Percentiles rank a stretch among this genome's conserved stretches.
These are phyloP conservation scores for Daedaleopsis sinensis DNA, from an alignment of 768 basidiomycete species.

Conservation along the genomic window DNA sequence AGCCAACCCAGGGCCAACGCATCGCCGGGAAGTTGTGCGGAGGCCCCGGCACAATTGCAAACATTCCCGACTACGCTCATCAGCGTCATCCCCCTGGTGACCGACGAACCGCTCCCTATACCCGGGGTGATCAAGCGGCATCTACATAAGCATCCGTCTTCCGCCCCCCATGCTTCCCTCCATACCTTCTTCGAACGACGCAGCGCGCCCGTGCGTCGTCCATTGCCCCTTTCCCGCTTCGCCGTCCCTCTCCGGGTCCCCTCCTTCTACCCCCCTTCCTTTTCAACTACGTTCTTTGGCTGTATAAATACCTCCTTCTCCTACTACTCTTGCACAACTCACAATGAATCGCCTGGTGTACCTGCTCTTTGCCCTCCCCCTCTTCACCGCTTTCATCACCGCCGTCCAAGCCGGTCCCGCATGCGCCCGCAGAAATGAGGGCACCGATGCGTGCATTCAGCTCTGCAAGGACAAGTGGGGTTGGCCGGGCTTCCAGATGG, in stretches of 20 bases:
- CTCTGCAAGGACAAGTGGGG: slow-evolving; percentile 33
- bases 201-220: slow-evolving; percentile 20
- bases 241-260: slow-evolving; percentile 1
- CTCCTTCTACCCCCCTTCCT: slow-evolving; percentile 15
- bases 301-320: slow-evolving; percentile 3
- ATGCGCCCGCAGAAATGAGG: slow-evolving; percentile 28
- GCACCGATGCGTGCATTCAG: slow-evolving; percentile 21
- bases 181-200: slow-evolving; percentile 14
- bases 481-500: slow-evolving; percentile 51
- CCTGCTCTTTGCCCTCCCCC: slow-evolving; percentile 27
- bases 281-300: slow-evolving; percentile 27
- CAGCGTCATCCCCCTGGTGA: slow-evolving; percentile 20
- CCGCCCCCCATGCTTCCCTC: background rate
- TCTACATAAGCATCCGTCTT: slow-evolving; percentile 11
- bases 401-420: slow-evolving; percentile 30
- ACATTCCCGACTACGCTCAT: slow-evolving; percentile 1
- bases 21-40: no score
- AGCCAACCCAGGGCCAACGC: background rate
- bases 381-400: slow-evolving; percentile 24
- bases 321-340: background rate
- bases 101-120: slow-evolving; percentile 17
- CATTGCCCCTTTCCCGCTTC: slow-evolving; percentile 9
- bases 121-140: background rate
- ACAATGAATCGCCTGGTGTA: slow-evolving; percentile 30
- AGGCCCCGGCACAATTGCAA: background rate